Conservation (phyloP, 2,329 filamentous ascomycete species). For the Trichoderma citrinoviride region DNA sequence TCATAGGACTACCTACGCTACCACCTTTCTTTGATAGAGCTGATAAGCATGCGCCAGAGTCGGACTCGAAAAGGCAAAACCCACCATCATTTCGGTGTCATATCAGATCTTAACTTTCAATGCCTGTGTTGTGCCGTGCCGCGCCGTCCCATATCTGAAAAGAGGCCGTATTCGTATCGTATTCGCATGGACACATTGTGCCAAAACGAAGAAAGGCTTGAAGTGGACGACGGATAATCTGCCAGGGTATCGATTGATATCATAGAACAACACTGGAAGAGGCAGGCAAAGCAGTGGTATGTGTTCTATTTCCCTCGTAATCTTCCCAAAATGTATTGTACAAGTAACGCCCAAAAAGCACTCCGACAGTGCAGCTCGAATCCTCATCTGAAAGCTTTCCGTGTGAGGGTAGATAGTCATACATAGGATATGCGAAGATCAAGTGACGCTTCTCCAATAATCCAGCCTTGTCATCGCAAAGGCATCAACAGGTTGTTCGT, state of each 20-base stretch:
- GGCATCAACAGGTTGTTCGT: background rate
- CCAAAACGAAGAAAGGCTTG: background rate
- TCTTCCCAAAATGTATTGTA: background rate
- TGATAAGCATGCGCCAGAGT: background rate
- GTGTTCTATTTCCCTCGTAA: background rate
- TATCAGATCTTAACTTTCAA: no score
- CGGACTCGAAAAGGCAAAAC: background rate
- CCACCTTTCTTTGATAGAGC: background rate
- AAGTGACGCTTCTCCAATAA: background rate
- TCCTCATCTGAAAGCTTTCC: background rate
- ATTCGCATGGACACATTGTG: background rate
- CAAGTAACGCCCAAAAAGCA: background rate
- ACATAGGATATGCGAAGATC: background rate
- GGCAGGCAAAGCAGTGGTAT: background rate
- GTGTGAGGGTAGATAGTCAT: background rate
- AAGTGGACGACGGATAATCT: no score
- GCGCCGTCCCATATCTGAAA: background rate
- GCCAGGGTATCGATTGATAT: no score
- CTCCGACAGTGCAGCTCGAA: background rate
- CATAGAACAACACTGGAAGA: background rate
- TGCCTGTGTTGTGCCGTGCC: background rate
- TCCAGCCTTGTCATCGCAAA: background rate
- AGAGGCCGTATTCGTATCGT: constrained; percentile 3
- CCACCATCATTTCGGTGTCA: background rate
- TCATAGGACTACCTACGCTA: background rate